These are phyloP conservation scores for Suillus subluteus DNA, from an alignment of 768 basidiomycete genomes.

Conservation along the genomic window DNA sequence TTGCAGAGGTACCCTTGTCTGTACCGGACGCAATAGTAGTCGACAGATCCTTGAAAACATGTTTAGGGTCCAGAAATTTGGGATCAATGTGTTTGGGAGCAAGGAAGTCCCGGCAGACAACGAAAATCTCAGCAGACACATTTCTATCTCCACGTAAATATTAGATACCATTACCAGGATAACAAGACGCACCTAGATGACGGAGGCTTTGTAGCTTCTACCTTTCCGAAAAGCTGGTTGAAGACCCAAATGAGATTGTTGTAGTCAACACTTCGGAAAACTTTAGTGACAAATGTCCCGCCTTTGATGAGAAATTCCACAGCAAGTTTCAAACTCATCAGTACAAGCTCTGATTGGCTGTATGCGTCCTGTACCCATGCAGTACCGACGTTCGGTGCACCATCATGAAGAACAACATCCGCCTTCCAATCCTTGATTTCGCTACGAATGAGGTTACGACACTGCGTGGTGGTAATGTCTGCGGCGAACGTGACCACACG, in stretches of 20 bases:
- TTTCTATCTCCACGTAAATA: conserved; percentile 55
- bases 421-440: conserved; percentile 99
- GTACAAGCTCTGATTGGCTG: conserved; percentile 93
- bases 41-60: conserved; percentile 93
- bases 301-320: conserved; percentile 93
- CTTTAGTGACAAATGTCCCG: conserved; percentile 96
- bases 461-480: conserved; percentile 93
- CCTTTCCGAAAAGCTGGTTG: conserved; percentile 91
- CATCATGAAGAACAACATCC: conserved; percentile 97
- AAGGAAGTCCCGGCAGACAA: conserved; percentile 93
- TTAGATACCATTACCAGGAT: not conserved
- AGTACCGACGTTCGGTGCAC: conserved; percentile 98
- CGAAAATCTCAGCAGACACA: conserved; percentile 99
- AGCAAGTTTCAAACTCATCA: conserved; percentile 93
- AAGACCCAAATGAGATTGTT: conserved; percentile 99
- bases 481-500: conserved; percentile 88
- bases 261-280: conserved; percentile 97
- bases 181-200: conserved; percentile 77
- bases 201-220: conserved; percentile 98
- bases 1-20: conserved; percentile 58
- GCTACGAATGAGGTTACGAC: conserved; percentile 81
- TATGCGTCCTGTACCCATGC: conserved; percentile 99
- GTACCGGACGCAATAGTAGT: conserved; percentile 45
- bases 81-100: conserved; percentile 97
- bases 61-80: conserved; percentile 95